Base-by-base conservation (phyloP, 2,329 filamentous ascomycete species). In the Paecilomyces variotii region DNA sequence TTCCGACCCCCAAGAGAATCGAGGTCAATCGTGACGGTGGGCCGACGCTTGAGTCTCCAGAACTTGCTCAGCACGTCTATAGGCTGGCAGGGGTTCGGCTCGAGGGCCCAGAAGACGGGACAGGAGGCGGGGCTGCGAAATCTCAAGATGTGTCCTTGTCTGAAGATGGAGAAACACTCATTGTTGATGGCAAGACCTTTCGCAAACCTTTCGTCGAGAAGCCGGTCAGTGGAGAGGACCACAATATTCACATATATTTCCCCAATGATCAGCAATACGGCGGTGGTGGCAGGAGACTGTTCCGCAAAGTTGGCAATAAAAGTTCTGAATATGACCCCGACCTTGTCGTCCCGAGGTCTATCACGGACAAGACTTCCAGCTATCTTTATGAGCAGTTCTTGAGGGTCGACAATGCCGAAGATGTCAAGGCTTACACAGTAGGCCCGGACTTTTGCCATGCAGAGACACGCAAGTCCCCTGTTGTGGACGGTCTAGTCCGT, bases 181-280 rank as follows among this genome's bases (percentile, higher is more conserved):
- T 88, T 50, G 93, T 99, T 9, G 93, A 99, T 70, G 94, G 93
- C 10, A 81, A 84, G 49, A 74, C 86, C 3, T 82, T 99, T 53
- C 87, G 83, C 66, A 99, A 99, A 71, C 94, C 94, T 0, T 99
- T 99, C 70, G 94, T 99, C 39, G 94, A 99, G 72, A 99, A 99
- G 73, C 94, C 94, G 0, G 92, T 91, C n/a, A 97, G 90, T 69
- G 94, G 94, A 34, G 94, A 99, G 75, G 93, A 99, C 69, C 94
- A 99, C 77, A 99, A 99, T 72, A 96, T 99, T 67, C 89, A 96
- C 75, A 97, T 99, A 58, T 99, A 97, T 76, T 97, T 95, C 69
- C 90, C 93, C 25, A 89, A 87, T 62, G 73, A 75, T 61, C 71
- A 78, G 59, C 88, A 90, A 50, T 84, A 89, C 54, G 91, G 92